phyloP scores from a whole-genome alignment of 176 grass and related monocot species.

The Triticum aestivum region DNA sequence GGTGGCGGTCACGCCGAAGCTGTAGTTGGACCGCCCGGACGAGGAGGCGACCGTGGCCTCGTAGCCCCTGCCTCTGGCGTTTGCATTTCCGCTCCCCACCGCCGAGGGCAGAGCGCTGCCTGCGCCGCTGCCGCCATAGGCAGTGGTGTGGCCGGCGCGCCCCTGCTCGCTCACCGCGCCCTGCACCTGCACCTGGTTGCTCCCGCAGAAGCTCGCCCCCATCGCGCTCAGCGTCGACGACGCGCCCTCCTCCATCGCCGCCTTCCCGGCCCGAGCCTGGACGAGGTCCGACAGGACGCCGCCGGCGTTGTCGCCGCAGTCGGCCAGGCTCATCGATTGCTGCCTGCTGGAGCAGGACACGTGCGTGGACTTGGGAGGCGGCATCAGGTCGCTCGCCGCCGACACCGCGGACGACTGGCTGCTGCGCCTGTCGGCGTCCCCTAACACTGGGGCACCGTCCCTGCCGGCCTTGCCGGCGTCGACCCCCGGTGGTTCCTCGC shows the following conservation, averaged over 20 bases:
- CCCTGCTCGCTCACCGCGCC: constrained; percentile 28
- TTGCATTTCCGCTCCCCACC: constrained; percentile 41
- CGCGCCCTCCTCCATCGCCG: constrained; percentile 24
- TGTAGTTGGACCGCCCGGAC: constrained; percentile 53
- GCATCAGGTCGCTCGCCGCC: constrained; percentile 54
- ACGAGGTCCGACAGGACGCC: constrained; percentile 37
- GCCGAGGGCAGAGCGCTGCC: constrained; percentile 35
- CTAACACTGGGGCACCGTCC: neutral
- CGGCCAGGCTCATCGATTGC: constrained; percentile 33
- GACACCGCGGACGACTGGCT: neutral
- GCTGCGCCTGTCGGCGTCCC: neutral
- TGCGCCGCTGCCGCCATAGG: neutral
- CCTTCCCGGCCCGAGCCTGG: neutral
- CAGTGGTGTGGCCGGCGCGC: neutral
- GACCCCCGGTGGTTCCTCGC: constrained; percentile 13
- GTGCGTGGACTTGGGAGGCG: constrained; percentile 59
- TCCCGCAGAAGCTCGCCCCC: constrained; percentile 71
- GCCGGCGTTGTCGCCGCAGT: constrained; percentile 12
- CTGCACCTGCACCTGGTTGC: constrained; percentile 59
- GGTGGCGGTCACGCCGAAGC: constrained; percentile 31
- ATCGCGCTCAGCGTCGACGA: constrained; percentile 66
- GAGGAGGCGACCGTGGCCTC: constrained; percentile 39
- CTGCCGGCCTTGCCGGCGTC: neutral
- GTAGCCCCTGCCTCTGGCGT: neutral
- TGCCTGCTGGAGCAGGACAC: constrained; percentile 37